Percentiles rank a stretch among this genome's conserved stretches.
These are phyloP conservation scores for Sporisorium exsertum DNA, from an alignment of 1,284 basidiomycete species.

Conservation along the genomic window DNA sequence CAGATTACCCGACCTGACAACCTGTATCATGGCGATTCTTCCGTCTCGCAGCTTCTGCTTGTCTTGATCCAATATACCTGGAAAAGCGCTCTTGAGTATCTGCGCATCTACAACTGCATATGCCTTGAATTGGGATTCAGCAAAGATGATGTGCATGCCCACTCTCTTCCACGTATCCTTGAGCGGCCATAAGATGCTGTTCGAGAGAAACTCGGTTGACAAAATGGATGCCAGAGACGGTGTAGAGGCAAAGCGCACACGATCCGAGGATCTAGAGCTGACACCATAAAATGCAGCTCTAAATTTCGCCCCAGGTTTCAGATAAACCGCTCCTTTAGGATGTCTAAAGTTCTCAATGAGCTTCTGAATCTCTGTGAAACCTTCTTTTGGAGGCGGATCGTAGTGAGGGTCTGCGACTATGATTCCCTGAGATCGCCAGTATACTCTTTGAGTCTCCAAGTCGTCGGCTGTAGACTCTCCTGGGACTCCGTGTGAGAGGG, in stretches of 20 bases:
- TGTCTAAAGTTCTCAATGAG: background rate
- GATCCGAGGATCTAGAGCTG: no score
- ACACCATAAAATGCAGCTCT: background rate
- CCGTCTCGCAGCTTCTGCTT: slow-evolving; percentile 3
- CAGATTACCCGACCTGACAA: slow-evolving; percentile 4
- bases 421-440: no score
- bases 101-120: slow-evolving; percentile 9
- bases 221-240: no score
- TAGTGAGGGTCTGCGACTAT: no score
- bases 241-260: no score
- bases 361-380: no score
- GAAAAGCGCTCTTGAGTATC: slow-evolving; percentile 12
- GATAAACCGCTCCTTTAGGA: background rate
- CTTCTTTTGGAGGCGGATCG: background rate
- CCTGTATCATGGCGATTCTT: background rate
- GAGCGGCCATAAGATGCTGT: no score
- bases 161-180: background rate
- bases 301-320: background rate
- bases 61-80: background rate
- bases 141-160: slow-evolving; percentile 8
- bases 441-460: no score
- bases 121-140: background rate
- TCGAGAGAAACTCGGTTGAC: no score
- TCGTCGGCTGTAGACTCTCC: no score
- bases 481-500: no score